Evolutionary conservation across 768 basidiomycete species (phyloP), one percentile per base, ranked within the genome.

Genomic region (Pleurotus pulmonarius): DNA sequence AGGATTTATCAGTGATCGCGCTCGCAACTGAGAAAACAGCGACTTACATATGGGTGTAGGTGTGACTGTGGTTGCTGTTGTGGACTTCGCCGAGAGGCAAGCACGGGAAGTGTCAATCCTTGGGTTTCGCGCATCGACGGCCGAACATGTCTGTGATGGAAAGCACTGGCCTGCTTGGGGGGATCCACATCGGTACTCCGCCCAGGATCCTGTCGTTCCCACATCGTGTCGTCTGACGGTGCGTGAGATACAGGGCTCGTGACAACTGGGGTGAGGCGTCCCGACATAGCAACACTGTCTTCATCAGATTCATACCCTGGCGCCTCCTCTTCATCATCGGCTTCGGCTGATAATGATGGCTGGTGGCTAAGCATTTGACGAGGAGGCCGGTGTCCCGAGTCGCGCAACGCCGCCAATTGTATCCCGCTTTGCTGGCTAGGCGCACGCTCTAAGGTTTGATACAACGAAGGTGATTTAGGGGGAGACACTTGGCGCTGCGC

Each of bases 41-140:
- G 29, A 63, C 73, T 65, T 55, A 77, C 77, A 61, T 76, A 79
- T 56, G 75, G 76, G 65, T 77, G 76, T n/a, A 78, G 60, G 65
- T 77, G 76, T n/a, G 77, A 60, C 18, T 67, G 65, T 18, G 68
- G 45, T 13, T 43, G 38, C 4, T 54, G 53, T 56, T 63, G 49
- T 39, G 56, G 1, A 46, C 43, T 47, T 46, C 18, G 39, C 46
- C 34, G 52, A 34, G 56, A 20, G 45, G 39, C 54, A 20, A 55
- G 29, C 39, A 46, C 55, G 20, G 56, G 56, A 38, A 61, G 46
- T 26, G 60, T 56, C 56, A 64, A 60, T 46, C 49, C 58, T 38
- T 66, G 60, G 43, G 49, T 62, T 57, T 55, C 49, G 48, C 52
- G 18, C 49, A 37, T 9, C 44, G 51, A 44, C 47, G 18, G 48